Percentiles rank a stretch among this genome's conserved stretches.
phyloP scores from a whole-genome alignment of 768 basidiomycete genomes.

The Clathrus columnatus region DNA sequence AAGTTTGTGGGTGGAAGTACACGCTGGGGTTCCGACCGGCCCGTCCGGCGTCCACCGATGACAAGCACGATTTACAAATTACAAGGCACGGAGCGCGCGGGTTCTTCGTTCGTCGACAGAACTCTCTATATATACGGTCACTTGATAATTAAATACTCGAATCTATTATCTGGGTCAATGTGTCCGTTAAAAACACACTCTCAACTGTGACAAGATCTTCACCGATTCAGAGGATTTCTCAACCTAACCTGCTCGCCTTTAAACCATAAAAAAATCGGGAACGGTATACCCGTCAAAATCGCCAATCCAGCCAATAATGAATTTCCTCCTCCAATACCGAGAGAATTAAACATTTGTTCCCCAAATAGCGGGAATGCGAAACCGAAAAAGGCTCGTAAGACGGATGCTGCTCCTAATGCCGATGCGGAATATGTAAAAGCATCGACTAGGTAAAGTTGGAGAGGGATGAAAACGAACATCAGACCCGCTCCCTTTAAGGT shows the following conservation, averaged over 20 bases:
- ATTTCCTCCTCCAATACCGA: slow-evolving; percentile 16
- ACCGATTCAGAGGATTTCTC: slow-evolving; percentile 10
- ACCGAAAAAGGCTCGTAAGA: slow-evolving; percentile 15
- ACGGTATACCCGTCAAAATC: slow-evolving; percentile 15
- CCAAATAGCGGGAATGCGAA: slow-evolving; percentile 18
- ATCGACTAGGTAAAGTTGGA: slow-evolving; percentile 15
- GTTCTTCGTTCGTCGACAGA: too few species aligned
- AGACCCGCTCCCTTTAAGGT: neutral
- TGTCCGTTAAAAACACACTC: neutral
- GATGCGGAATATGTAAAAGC: slow-evolving; percentile 14
- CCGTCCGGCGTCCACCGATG: too few species aligned
- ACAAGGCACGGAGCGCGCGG: too few species aligned
- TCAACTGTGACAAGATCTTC: neutral
- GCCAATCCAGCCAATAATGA: slow-evolving; percentile 15
- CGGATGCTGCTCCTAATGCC: slow-evolving; percentile 13
- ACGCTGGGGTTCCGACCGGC: too few species aligned
- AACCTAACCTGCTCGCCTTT: slow-evolving; percentile 10
- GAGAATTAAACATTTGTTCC: slow-evolving; percentile 13
- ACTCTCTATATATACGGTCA: too few species aligned
- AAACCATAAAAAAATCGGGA: slow-evolving; percentile 15
- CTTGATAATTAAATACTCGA: too few species aligned
- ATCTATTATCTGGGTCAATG: too few species aligned
- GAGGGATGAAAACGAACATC: slow-evolving; percentile 10
- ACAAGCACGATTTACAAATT: too few species aligned
- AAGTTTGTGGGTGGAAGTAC: too few species aligned